phyloP scores from a whole-genome alignment of 495 filamentous ascomycete genomes.

The Bacidia gigantensis region DNA sequence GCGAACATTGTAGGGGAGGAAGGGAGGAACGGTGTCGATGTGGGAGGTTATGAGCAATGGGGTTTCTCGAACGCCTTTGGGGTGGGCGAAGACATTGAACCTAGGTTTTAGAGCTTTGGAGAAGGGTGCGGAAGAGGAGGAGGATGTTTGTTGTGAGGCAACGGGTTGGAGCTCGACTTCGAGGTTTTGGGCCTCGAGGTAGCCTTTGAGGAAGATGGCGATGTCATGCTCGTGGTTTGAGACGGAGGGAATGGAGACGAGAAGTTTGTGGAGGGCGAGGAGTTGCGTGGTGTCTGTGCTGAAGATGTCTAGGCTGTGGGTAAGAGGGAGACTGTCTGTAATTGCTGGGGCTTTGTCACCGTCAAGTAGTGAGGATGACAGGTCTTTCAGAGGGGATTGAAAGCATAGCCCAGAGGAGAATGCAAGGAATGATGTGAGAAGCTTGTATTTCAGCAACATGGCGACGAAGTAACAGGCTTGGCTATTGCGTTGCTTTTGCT shows the following conservation, averaged over 20 bases:
- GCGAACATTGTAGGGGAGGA: constrained; percentile 39
- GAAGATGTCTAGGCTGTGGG: neutral
- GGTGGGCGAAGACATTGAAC: constrained; percentile 73
- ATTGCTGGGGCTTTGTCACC: too few relatives aligned
- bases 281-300: neutral
- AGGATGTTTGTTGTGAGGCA: neutral
- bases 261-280: constrained; percentile 51
- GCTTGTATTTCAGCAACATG: neutral
- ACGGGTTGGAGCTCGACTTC: constrained; percentile 49
- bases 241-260: constrained; percentile 65
- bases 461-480: too few relatives aligned
- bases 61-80: constrained; percentile 40
- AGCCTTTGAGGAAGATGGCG: constrained; percentile 51
- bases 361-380: too few relatives aligned
- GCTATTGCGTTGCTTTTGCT: too few relatives aligned
- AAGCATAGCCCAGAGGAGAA: too few relatives aligned
- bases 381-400: too few relatives aligned
- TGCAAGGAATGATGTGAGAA: neutral
- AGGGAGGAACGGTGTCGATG: constrained; percentile 56
- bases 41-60: constrained; percentile 63
- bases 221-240: constrained; percentile 57
- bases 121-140: neutral
- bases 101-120: constrained; percentile 25
- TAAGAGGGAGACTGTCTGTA: too few relatives aligned
- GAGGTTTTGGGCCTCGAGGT: constrained; percentile 51